A percentile compares a stretch with the other conserved stretches of the same genome.
Evolutionary conservation across 1,284 basidiomycete species (phyloP).

Genomic region (Cryptococcus deneoformans): DNA sequence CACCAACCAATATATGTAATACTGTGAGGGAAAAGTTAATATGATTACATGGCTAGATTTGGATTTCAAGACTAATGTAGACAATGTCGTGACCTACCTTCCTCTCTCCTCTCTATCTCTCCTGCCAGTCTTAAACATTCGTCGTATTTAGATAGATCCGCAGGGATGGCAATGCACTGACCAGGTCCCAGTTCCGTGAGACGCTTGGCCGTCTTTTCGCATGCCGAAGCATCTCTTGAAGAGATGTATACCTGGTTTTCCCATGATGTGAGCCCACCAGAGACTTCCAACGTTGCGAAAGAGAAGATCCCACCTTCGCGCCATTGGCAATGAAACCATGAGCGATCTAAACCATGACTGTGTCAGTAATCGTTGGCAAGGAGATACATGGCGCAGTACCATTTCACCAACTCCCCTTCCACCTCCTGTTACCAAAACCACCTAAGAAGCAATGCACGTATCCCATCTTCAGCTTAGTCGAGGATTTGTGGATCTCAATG

Average conservation of each 20-base stretch:
- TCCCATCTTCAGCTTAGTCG: slow-evolving; percentile 11
- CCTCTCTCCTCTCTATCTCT: slow-evolving; percentile 57
- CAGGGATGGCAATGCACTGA: slow-evolving; percentile 59
- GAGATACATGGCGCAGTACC: slow-evolving; percentile 44
- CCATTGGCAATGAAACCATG: slow-evolving; percentile 65
- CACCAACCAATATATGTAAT: slow-evolving; percentile 56
- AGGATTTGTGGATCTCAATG: neutral
- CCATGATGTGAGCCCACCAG: neutral
- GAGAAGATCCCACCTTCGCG: slow-evolving; percentile 53
- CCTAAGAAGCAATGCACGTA: slow-evolving; percentile 30
- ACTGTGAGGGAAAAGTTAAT: slow-evolving; percentile 21
- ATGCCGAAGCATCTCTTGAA: slow-evolving; percentile 60
- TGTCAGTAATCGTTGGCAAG: neutral
- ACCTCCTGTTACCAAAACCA: slow-evolving; percentile 69
- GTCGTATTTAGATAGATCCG: slow-evolving; percentile 60
- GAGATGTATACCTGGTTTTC: slow-evolving; percentile 62
- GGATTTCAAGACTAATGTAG: neutral
- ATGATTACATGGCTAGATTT: neutral
- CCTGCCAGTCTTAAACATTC: slow-evolving; percentile 59
- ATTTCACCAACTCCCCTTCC: slow-evolving; percentile 67
- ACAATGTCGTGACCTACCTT: slow-evolving; percentile 30
- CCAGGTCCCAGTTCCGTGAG: slow-evolving; percentile 60
- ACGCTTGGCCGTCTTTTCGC: slow-evolving; percentile 58
- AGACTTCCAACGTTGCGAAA: neutral
- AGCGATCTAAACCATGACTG: slow-evolving; percentile 56